Conservation (phyloP, 345 rosid species). For the Erysimum cheiranthoides region DNA sequence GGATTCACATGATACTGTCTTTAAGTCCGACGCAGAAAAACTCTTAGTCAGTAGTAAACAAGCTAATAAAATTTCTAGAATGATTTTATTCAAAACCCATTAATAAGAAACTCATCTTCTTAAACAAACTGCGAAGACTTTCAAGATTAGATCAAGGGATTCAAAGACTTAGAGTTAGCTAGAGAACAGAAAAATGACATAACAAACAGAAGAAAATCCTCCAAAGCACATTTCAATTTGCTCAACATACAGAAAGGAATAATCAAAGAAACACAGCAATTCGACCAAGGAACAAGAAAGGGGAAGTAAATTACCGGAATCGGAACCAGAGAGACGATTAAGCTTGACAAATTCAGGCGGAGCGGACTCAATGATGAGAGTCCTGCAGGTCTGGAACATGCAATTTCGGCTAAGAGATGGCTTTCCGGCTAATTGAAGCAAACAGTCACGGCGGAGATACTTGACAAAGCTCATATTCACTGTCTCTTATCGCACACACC, state of each 20-base stretch:
- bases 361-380: slow-evolving; percentile 69
- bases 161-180: neutral
- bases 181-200: neutral
- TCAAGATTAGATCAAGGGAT: neutral
- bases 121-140: neutral
- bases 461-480: slow-evolving; percentile 44
- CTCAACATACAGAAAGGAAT: neutral
- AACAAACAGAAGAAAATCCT: slow-evolving; percentile 1
- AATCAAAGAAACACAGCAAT: neutral
- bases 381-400: slow-evolving; percentile 55
- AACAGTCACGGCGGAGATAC: slow-evolving; percentile 40
- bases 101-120: neutral
- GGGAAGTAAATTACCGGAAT: slow-evolving; percentile 68
- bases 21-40: too few species aligned
- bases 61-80: neutral
- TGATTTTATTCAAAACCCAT: neutral
- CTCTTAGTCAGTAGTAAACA: neutral
- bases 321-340: slow-evolving; percentile 60
- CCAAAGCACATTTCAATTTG: neutral
- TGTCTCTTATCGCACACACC: neutral
- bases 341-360: slow-evolving; percentile 71
- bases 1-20: slow-evolving; percentile 1
- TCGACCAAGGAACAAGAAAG: neutral
- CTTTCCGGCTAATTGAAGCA: slow-evolving; percentile 34
- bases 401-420: slow-evolving; percentile 14